Evolutionary conservation across 2,329 filamentous ascomycete genomes (phyloP).

Genomic region (Ophiostoma triangulosporum): DNA sequence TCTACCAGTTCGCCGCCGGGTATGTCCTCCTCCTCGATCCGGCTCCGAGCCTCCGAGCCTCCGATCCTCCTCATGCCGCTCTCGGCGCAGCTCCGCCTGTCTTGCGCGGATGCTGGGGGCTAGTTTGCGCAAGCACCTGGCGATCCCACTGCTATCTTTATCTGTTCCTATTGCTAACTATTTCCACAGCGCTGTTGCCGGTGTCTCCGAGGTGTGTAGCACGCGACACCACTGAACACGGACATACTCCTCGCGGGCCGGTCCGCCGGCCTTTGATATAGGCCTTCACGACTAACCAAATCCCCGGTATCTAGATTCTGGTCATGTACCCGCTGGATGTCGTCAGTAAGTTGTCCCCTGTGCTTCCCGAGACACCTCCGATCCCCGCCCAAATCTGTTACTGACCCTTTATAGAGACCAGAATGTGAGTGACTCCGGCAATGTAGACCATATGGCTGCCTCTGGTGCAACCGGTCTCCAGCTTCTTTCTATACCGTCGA

Average conservation of each 20-base stretch:
- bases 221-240: slow-evolving; percentile 1
- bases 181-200: slow-evolving; percentile 72
- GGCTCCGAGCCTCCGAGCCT: neutral
- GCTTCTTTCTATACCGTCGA: slow-evolving; percentile 1
- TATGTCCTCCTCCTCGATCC: slow-evolving; percentile 15
- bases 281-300: slow-evolving; percentile 4
- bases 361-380: neutral
- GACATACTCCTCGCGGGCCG: neutral
- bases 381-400: neutral
- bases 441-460: neutral
- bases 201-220: slow-evolving; percentile 79
- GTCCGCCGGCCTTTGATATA: neutral
- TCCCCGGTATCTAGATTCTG: slow-evolving; percentile 49
- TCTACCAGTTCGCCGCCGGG: slow-evolving; percentile 92
- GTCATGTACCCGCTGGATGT: slow-evolving; percentile 98
- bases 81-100: neutral
- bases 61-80: neutral
- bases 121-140: neutral
- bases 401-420: slow-evolving; percentile 11
- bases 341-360: slow-evolving; percentile 69
- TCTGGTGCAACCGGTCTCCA: neutral
- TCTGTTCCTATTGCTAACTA: slow-evolving; percentile 16
- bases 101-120: neutral
- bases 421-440: slow-evolving; percentile 11
- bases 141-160: neutral